Evolutionary conservation across 129 eudicot species (phyloP), one percentile per base, ranked within the genome.

Genomic region (Flaveria trinervia): DNA sequence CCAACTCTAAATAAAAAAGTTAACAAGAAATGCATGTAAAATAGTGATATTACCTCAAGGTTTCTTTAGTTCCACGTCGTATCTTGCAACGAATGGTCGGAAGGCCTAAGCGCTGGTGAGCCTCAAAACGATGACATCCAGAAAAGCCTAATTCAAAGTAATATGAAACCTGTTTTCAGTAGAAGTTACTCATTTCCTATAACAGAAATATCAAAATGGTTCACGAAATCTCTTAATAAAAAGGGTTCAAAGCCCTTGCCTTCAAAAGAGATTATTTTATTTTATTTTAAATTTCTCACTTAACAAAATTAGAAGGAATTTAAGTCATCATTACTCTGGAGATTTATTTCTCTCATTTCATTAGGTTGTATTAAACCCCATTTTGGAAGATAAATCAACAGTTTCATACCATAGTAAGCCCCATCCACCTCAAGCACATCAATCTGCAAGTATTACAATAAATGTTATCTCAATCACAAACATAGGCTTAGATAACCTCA

Each of bases 371-470:
- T 59, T 79, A 52, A 72, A 43, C 41, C 60, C 49, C 56, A n/a
- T 65, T 65, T 65, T 65, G 20, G 67, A 73, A 36, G 12, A 62
- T 11, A 28, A 43, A 49, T 74, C 25, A 20, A 69, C 22, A 48
- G 22, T 17, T 26, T 75, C 89, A 51, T 85, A 95, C 99, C 99
- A 77, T 95, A 95, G 75, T 87, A 95, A 43, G 86, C 87, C 12
- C 99, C 99, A 85, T 95, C 99, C 10, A 95, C 99, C 87, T 95
- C 97, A 54, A 95, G 94, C 84, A 95, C 97, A 73, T 95, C 99
- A 78, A 95, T 95, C 99, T 95, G 97, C 86, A 84, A 33, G 74
- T 50, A 23, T 61, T 26, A 76, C 14, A 73, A 68, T 67, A 81
- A 11, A 55, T 33, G 11, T 18, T 33, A 36, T 62, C 78, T 48